Evolutionary conservation across 2,329 filamentous ascomycete species (phyloP), one percentile per base, ranked within the genome.

Genomic region (Biscogniauxia sp.): DNA sequence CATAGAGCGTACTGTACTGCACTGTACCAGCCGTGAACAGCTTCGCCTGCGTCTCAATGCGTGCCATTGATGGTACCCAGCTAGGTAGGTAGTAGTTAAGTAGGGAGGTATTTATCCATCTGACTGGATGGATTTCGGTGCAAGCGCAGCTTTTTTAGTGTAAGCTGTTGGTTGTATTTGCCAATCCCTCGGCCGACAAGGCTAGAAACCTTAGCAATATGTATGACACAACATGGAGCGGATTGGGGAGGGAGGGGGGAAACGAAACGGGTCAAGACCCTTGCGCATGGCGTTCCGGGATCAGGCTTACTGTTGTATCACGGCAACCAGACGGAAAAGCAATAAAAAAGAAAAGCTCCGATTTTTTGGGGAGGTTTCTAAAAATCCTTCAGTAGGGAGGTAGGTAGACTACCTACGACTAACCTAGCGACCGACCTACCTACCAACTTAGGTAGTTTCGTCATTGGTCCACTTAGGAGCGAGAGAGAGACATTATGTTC

Each of bases 281-380:
- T 32, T 55, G 26, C 52, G 25, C 52, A 25, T 19, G 53, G 8
- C 53, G 25, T 45, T 20, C 54, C 20, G 54, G 54, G 54, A 41
- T 20, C 41, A 20, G 23, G 54, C 54, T 56, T 32, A 55, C 54
- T 25, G 41, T 56, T 25, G 41, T 56, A 51, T 20, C 54, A 56
- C 54, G 20, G 54, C 54, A 56, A 56, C 54, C n/a, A 51, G 54
- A 23, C 9, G 11, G 17, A 20, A 50, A 20, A 50, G 49, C 20
- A 37, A 32, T 32, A 23, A 26, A 49, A 50, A 26, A 17, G 11
- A 45, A 45, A 45, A 45, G 37, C 37, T 45, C 11, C 13, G 37
- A 17, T 11, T n/a, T 8, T 32, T 32, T 32, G 1, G 2, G n/a
- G n/a, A n/a, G 23, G 23, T 23, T 23, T 23, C 4, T 5, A 37